A percentile compares a stretch with the other conserved stretches of the same genome.
Evolutionary conservation across 345 rosid genomes (phyloP).

Genomic region (Salix arbutifolia): DNA sequence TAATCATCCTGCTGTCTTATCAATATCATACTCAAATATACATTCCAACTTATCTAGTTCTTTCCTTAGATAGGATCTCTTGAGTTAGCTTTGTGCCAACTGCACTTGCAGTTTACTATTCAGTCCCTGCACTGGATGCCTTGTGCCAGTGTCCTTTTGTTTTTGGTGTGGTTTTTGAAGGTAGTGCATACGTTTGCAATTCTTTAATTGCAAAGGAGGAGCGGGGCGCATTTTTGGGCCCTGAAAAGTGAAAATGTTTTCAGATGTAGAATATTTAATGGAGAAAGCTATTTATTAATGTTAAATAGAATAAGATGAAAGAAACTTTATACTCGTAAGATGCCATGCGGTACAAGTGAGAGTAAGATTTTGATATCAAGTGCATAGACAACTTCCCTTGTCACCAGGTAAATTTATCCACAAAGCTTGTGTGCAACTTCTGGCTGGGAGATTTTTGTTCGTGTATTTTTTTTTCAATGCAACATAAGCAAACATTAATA

Average conservation of each 20-base stretch:
- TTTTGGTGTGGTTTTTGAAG: too few species aligned
- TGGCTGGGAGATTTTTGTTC: background rate
- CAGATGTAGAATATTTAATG: background rate
- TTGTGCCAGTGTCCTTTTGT: background rate
- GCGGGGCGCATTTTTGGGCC: background rate
- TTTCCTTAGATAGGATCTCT: background rate
- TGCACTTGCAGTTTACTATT: background rate
- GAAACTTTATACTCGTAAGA: background rate
- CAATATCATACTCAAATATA: background rate
- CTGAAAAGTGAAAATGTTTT: background rate
- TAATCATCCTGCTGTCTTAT: background rate
- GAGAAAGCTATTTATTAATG: background rate
- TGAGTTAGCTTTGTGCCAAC: background rate
- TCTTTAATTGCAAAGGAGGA: background rate
- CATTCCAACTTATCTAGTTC: background rate
- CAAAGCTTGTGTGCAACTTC: background rate
- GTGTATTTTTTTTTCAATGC: too few species aligned
- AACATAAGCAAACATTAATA: background rate
- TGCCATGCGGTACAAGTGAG: background rate
- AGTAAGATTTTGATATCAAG: background rate
- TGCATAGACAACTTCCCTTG: background rate
- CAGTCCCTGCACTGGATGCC: background rate
- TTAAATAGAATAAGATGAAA: background rate
- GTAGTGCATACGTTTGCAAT: background rate
- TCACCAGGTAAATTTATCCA: background rate